phyloP scores from a whole-genome alignment of 2,329 filamentous ascomycete species.

The Annulohypoxylon truncatum region DNA sequence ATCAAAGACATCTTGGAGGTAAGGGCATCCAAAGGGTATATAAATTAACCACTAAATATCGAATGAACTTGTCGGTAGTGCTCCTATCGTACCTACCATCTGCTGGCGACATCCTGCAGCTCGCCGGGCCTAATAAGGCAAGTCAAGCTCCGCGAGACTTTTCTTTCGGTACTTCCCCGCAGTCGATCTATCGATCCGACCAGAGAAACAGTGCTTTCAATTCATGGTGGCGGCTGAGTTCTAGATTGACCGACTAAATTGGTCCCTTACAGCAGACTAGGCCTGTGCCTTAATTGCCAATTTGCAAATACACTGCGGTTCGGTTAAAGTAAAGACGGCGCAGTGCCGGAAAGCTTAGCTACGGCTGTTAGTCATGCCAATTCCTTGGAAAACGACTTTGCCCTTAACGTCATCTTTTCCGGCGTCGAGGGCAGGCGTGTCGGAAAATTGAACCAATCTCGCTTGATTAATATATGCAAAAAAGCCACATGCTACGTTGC shows the following conservation, averaged over 20 bases:
- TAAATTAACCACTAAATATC: slow-evolving; percentile 14
- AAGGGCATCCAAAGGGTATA: slow-evolving; percentile 6
- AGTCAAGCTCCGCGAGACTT: slow-evolving; percentile 23
- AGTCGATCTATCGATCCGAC: slow-evolving; percentile 20
- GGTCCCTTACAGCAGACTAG: slow-evolving; percentile 15
- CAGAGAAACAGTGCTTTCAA: not conserved
- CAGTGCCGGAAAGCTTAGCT: slow-evolving; percentile 27
- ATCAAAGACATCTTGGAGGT: slow-evolving; percentile 1
- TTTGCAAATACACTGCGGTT: not conserved
- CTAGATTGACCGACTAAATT: slow-evolving; percentile 18
- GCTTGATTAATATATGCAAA: slow-evolving; percentile 11
- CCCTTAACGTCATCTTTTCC: not conserved
- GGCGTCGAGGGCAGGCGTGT: not conserved
- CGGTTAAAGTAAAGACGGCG: slow-evolving; percentile 25
- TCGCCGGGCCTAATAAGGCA: slow-evolving; percentile 28
- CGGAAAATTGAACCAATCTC: slow-evolving; percentile 11
- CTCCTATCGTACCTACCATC: slow-evolving; percentile 11
- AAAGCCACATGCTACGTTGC: slow-evolving; percentile 11
- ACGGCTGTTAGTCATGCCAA: slow-evolving; percentile 34
- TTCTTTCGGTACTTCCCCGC: slow-evolving; percentile 33
- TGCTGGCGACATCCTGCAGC: slow-evolving; percentile 3
- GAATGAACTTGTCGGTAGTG: slow-evolving; percentile 16
- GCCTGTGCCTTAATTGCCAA: not conserved
- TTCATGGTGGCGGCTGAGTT: not conserved
- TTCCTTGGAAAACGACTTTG: not conserved